phyloP scores from a whole-genome alignment of 2,329 filamentous ascomycete genomes.

The Neocucurbitaria cava region DNA sequence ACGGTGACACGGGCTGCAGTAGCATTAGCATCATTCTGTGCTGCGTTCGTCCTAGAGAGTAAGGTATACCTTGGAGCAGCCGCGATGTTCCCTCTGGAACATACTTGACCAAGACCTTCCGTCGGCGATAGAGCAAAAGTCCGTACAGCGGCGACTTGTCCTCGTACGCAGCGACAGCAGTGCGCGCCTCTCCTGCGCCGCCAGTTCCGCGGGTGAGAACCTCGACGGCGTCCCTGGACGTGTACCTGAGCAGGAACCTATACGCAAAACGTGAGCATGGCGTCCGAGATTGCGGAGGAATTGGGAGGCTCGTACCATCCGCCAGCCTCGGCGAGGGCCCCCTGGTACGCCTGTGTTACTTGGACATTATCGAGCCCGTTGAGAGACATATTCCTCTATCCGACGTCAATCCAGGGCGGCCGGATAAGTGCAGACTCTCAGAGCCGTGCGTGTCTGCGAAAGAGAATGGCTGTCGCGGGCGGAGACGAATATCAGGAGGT shows the following conservation, averaged over 20 bases:
- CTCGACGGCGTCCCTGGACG: constrained; percentile 84
- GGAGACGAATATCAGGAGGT: not conserved
- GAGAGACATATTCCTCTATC: constrained; percentile 74
- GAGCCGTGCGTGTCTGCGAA: constrained; percentile 16
- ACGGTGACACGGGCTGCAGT: constrained; percentile 78
- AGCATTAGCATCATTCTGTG: constrained; percentile 23
- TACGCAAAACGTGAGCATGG: constrained; percentile 30
- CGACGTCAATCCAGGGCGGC: constrained; percentile 11
- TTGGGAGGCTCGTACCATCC: constrained; percentile 76
- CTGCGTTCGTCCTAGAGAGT: not conserved
- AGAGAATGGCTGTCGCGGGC: constrained; percentile 8
- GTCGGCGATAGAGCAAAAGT: constrained; percentile 85
- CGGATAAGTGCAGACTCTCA: constrained; percentile 14
- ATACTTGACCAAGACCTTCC: constrained; percentile 92
- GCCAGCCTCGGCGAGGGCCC: constrained; percentile 80
- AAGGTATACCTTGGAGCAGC: constrained; percentile 80
- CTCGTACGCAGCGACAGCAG: constrained; percentile 77
- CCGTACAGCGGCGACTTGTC: constrained; percentile 91
- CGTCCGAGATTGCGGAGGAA: constrained; percentile 14
- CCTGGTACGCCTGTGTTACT: constrained; percentile 84
- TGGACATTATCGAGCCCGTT: constrained; percentile 87
- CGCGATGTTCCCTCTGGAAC: constrained; percentile 90
- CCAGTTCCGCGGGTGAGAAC: constrained; percentile 78
- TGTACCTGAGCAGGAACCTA: constrained; percentile 96
- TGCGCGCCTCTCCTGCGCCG: constrained; percentile 83